Evolutionary conservation across 148 eudicot species (phyloP).

Genomic region (Linanthus parryae): DNA sequence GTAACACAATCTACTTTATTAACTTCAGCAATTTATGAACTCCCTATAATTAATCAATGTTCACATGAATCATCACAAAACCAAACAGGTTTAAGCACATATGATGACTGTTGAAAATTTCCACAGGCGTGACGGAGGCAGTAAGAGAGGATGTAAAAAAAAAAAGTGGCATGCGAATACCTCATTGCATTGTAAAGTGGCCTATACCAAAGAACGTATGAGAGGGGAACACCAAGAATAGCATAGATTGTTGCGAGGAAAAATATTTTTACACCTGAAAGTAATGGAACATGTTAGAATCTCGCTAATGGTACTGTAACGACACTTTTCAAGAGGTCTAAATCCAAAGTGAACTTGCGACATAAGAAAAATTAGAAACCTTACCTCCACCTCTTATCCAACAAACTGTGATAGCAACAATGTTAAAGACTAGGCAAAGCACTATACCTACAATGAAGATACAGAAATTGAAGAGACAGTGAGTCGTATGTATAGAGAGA

Average conservation of each 20-base stretch:
- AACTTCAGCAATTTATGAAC: no score
- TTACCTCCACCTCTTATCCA: slow-evolving; percentile 93
- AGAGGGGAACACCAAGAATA: slow-evolving; percentile 71
- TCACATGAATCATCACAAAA: no score
- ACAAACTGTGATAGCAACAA: slow-evolving; percentile 72
- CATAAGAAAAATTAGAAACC: slow-evolving; percentile 7
- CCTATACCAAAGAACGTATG: slow-evolving; percentile 88
- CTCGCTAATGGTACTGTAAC: not conserved
- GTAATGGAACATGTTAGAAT: no score
- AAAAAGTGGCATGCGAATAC: no score
- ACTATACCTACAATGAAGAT: slow-evolving; percentile 87
- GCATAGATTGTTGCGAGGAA: slow-evolving; percentile 86
- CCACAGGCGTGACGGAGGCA: no score
- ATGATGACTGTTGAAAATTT: no score
- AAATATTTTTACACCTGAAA: slow-evolving; percentile 78
- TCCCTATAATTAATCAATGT: no score
- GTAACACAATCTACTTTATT: no score
- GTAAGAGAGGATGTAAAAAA: no score
- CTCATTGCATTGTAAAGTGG: slow-evolving; percentile 98
- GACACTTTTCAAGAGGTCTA: not conserved
- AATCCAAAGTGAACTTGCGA: not conserved
- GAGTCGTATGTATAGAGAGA: no score
- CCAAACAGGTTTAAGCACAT: no score
- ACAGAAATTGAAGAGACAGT: no score
- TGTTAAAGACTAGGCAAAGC: slow-evolving; percentile 70